Evolutionary conservation across 768 basidiomycete species (phyloP), one percentile per base, ranked within the genome.

Genomic region (Russula griseocarnosa): DNA sequence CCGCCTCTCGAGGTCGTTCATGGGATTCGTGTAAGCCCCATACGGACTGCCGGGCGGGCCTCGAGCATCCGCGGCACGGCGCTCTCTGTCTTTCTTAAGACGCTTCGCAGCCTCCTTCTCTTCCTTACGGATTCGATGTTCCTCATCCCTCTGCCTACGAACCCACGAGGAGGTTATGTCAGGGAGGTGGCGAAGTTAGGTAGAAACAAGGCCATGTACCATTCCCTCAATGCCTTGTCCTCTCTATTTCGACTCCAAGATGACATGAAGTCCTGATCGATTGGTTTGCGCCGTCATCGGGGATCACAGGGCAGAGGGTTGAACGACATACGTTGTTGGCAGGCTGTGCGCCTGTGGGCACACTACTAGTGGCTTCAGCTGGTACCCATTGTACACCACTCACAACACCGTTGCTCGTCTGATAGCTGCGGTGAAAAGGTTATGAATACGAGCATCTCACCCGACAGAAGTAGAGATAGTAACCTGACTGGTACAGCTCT

Each of bases 401-500:
- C 36, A 91, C 83, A 30, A 88, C 67, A 8, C 88, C 89, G 68
- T 78, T 80, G 11, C 84, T 75, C 1, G 88, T 90, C 69, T 86
- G 84, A 75, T 92, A 92, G 70, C 90, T 91, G 60, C 42, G 40
- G 30, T n/a, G 16, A 47, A 49, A 44, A 26, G 22, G 14, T 16
- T 16, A 11, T 52, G 50, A 47, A 24, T 36, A 32, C 54, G 34
- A 40, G 42, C 53, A 55, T 49, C 24, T 42, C 9, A 47, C 44
- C 55, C 34, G 60, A 62, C 47, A 58, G 47, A 58, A 34, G 22
- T 60, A 18, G 14, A 36, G 42, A 58, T 50, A 73, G 76, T 58
- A 71, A 88, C 90, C 87, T 90, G 44, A 88, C 88, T 62, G 86
- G 74, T 46, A 89, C 85, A 60, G 88, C 88, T 76, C 88, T 90